These are phyloP conservation scores for Ashbya aceris DNA, from an alignment of 1,139 yeast genomes.

Conservation along the genomic window DNA sequence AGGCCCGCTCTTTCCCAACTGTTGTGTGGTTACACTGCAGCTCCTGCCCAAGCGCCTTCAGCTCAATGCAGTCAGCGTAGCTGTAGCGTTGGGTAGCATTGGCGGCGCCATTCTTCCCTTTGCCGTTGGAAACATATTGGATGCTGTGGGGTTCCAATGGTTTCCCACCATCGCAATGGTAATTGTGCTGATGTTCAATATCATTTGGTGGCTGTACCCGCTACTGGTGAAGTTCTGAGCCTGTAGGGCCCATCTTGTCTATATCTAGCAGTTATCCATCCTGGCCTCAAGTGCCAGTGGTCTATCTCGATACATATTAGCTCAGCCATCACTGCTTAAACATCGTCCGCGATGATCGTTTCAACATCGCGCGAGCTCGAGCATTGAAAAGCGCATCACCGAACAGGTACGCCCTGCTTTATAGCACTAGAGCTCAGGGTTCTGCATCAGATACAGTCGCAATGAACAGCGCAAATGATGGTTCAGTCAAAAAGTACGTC, in stretches of 20 bases:
- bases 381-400: no score
- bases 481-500: slow-evolving; percentile 33
- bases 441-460: background rate
- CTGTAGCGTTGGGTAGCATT: slow-evolving; percentile 72
- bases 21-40: slow-evolving; percentile 55
- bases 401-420: no score
- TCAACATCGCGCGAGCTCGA: no score
- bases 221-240: slow-evolving; percentile 14
- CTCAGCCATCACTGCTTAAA: no score
- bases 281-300: no score
- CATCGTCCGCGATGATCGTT: no score
- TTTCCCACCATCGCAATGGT: slow-evolving; percentile 26
- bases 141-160: slow-evolving; percentile 23
- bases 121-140: slow-evolving; percentile 41
- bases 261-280: no score
- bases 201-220: slow-evolving; percentile 30
- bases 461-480: slow-evolving; percentile 7
- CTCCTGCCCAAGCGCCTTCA: slow-evolving; percentile 54
- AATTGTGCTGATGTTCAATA: slow-evolving; percentile 23
- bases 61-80: slow-evolving; percentile 62
- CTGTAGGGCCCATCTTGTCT: slow-evolving; percentile 8
- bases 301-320: no score
- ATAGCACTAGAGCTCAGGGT: no score
- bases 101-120: slow-evolving; percentile 73
- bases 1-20: slow-evolving; percentile 78